phyloP scores from a whole-genome alignment of 2,329 filamentous ascomycete genomes.

The Allantophomopsis lycopodina region DNA sequence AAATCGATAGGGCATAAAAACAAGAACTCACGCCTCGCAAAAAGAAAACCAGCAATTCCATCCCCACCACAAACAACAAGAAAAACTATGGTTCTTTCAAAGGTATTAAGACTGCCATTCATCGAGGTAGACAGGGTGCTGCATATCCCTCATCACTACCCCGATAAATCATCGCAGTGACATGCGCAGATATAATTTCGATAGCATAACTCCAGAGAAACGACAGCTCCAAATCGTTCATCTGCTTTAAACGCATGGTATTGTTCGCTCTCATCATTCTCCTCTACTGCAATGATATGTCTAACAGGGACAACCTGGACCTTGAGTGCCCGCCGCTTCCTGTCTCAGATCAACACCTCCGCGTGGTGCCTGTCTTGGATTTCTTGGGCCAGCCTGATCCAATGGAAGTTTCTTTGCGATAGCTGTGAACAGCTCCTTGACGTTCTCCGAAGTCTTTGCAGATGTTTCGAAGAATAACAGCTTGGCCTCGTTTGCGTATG shows the following conservation, averaged over 20 bases:
- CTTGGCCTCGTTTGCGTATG: constrained; percentile 85
- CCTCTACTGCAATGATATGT: constrained; percentile 1
- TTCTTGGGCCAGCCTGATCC: constrained; percentile 88
- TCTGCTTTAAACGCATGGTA: no score
- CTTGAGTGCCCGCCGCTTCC: constrained; percentile 40
- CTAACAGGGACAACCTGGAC: constrained; percentile 51
- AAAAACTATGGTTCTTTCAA: constrained; percentile 1
- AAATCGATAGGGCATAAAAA: constrained; percentile 13
- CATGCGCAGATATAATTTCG: no score
- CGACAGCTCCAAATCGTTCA: no score
- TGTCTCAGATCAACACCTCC: constrained; percentile 49
- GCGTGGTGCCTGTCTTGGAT: constrained; percentile 50
- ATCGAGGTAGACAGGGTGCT: no score
- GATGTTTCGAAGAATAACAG: constrained; percentile 98
- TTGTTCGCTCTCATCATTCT: not conserved
- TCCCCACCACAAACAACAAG: constrained; percentile 3
- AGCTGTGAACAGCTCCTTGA: constrained; percentile 87
- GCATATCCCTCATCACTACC: no score
- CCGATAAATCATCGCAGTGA: no score
- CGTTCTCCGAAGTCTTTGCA: constrained; percentile 94
- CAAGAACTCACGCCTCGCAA: constrained; percentile 17
- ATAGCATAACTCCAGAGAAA: no score
- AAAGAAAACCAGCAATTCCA: constrained; percentile 7
- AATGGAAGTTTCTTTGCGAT: constrained; percentile 97
- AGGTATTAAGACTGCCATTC: no score